phyloP scores from a whole-genome alignment of 1,139 yeast species.

The Geotrichum europaeum region DNA sequence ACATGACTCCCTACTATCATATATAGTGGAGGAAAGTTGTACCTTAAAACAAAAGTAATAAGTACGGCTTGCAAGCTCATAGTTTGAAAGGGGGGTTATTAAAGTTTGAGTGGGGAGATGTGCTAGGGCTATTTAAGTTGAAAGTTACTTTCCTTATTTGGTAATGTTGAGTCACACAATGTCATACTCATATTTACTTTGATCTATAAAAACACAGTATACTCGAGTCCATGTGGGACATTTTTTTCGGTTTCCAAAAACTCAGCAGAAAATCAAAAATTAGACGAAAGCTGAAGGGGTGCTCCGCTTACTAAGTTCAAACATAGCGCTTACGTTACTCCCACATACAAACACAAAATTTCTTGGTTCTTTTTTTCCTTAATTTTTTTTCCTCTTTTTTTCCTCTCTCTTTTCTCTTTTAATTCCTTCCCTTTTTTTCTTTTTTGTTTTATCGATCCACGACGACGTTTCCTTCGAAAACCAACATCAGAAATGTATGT shows the following conservation, averaged over 20 bases:
- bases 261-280: not conserved
- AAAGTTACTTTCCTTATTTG: not conserved
- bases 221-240: not conserved
- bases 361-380: not conserved
- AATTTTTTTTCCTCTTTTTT: conserved; percentile 2
- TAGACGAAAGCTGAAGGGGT: not conserved
- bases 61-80: not conserved
- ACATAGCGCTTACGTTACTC: not conserved
- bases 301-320: not conserved
- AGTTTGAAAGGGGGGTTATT: not conserved
- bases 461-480: conserved; percentile 18
- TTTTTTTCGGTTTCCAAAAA: not conserved
- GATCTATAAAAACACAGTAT: not conserved
- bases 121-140: not conserved
- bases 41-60: not conserved
- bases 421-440: conserved; percentile 4
- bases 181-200: conserved; percentile 1
- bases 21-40: not conserved
- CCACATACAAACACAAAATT: not conserved
- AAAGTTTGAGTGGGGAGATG: not conserved
- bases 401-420: not conserved
- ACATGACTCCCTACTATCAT: not conserved
- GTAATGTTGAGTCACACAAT: not conserved
- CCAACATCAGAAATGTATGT: conserved; percentile 17
- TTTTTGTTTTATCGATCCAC: conserved; percentile 10